Base-by-base conservation (phyloP, 352 stramenopile genomes). In the Globisporangium cederbergense region DNA sequence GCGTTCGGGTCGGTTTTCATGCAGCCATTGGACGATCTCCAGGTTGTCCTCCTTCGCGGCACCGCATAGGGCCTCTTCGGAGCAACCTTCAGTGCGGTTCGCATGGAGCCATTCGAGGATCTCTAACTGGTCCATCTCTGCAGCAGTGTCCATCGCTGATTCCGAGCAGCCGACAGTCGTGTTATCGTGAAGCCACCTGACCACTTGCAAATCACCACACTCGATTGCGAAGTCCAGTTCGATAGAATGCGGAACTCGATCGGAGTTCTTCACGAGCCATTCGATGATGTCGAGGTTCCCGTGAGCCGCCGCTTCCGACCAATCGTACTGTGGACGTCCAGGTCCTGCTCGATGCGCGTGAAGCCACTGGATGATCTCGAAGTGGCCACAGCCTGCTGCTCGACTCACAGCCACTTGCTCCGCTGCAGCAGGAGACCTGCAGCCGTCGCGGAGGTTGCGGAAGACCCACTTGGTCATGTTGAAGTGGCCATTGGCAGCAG, bases 301-400 rank as follows among this genome's bases (percentile, higher is more conserved):
- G 5, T 47, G 42, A 47, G 42, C 42, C 13, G 42, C 42, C 18
- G 42, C 16, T 20, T 47, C 42, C 42, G 42, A 47, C 42, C 42
- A 47, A n/a, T 47, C 42, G 42, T 47, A 47, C 42, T 47, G 42
- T 47, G 42, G 42, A 2, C 42, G 42, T 6, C 42, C 42, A n/a
- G 42, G 4, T 9, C 20, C 42, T 3, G 42, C 6, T 14, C 42
- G 42, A 9, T 36, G 18, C 8, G n/a, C 54, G 22, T 49, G 22
- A 10, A 60, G 54, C 54, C 54, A 60, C 54, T 47, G 3, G 54
- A 60, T 4, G 0, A 49, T 22, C n/a, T 47, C 42, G 7, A 42
- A 42, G 40, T 42, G 56, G 8, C 42, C 56, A 25, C n/a, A 22
- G 0, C 8, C 43, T 22, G 42, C 25, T 14, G 56, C 42, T 11